Conservation (phyloP, 768 basidiomycete genomes). For the Suillus subalutaceus region DNA sequence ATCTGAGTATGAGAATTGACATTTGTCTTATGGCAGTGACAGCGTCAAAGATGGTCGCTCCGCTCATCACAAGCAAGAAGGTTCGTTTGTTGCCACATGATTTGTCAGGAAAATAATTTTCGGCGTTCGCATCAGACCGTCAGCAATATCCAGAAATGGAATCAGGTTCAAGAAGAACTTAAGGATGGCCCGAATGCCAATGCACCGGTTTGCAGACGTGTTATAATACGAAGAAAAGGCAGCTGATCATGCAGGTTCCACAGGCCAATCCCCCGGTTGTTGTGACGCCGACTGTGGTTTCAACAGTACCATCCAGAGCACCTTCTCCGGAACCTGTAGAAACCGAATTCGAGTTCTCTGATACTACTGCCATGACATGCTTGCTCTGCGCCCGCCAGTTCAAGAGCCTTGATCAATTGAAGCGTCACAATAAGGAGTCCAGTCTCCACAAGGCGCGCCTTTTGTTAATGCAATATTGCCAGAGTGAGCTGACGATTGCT, state of each 20-base stretch:
- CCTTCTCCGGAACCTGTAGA: conserved; percentile 49
- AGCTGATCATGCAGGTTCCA: conserved; percentile 13
- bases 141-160: conserved; percentile 96
- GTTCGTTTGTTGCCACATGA: conserved; percentile 37
- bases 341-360: conserved; percentile 81
- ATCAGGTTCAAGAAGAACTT: conserved; percentile 90
- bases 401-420: conserved; percentile 83
- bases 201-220: conserved; percentile 25
- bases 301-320: conserved; percentile 29
- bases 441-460: conserved; percentile 89
- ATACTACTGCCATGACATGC: conserved; percentile 74
- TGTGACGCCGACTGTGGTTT: conserved; percentile 11
- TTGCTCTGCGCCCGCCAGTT: conserved; percentile 93
- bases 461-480: conserved; percentile 26
- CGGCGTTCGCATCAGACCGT: conserved; percentile 56
- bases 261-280: conserved; percentile 17
- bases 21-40: conserved; percentile 32
- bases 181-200: conserved; percentile 44
- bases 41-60: conserved; percentile 73
- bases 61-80: conserved; percentile 85
- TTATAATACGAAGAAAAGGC: conserved; percentile 12
- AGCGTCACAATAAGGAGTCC: conserved; percentile 90
- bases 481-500: conserved; percentile 35
- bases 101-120: conserved; percentile 9
- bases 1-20: conserved; percentile 16